Evolutionary conservation across 2,329 filamentous ascomycete genomes (phyloP), one percentile per base, ranked within the genome.

Genomic region (Diaporthe nobilis): DNA sequence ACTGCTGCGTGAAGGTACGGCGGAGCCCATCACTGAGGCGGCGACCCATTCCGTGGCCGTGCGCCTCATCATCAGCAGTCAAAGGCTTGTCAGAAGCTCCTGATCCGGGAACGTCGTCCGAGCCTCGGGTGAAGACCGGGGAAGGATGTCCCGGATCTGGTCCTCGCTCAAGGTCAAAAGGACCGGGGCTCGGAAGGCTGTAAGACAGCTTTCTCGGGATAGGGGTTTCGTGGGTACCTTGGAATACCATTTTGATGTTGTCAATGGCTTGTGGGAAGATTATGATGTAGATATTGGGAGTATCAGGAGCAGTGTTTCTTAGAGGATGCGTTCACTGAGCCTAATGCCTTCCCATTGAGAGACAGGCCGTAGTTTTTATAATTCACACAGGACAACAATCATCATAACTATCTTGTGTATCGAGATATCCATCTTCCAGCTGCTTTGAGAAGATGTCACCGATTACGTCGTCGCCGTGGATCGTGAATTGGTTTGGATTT

Each of bases 1-100:
- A 70, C 31, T 55, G 49, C 65, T 70, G 65, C 22, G 65, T 70
- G 49, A 70, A 70, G 34, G 47, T 70, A 7, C 65, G 65, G 8
- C 53, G 47, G 9, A 53, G 22, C 15, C 42, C 47, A 6, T 28
- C n/a, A 39, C 63, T 51, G 31, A 68, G 20, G 2, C 34, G 28
- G 4, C 10, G 22, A 12, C 47, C 65, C 2, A 17, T 20, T 4
- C 63, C 22, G 15, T 7, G 47, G 22, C 49, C 47, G 15, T 51
- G 47, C 39, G 65, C 42, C 10, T n/a, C 34, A 20, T 25, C 10
- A 8, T 39, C 34, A 28, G 47, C 20, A 13, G 13, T 39, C 34
- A 55, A 22, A 22, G 49, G 31, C 65, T 70, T 55, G 8, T 28
- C 47, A 22, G 65, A 70, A 5, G 65, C 65, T 25, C 22, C 63